Conservation (phyloP, 495 filamentous ascomycete genomes). For the Hypoxylon intermedium region DNA sequence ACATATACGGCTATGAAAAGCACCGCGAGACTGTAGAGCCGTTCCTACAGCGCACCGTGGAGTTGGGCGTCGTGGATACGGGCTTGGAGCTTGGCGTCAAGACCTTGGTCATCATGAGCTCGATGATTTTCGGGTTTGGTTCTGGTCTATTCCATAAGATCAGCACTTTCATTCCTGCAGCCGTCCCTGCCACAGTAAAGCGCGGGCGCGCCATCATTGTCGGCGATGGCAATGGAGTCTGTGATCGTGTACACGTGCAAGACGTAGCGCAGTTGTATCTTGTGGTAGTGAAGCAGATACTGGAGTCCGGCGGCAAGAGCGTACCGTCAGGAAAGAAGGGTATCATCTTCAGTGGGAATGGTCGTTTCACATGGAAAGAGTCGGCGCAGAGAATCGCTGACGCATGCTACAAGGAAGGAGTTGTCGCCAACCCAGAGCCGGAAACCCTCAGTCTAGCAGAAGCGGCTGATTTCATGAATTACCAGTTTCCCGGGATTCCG, state of each 20-base stretch:
- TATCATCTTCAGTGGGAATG: slow-evolving; percentile 55
- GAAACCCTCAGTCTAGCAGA: slow-evolving; percentile 46
- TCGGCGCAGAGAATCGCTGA: slow-evolving; percentile 47
- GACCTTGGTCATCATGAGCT: slow-evolving; percentile 57
- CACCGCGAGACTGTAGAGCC: slow-evolving; percentile 42
- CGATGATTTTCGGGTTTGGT: slow-evolving; percentile 53
- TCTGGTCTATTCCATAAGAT: slow-evolving; percentile 51
- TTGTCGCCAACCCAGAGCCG: slow-evolving; percentile 41
- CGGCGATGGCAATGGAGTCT: slow-evolving; percentile 51
- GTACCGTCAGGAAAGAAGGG: slow-evolving; percentile 53
- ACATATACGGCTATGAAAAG: slow-evolving; percentile 53
- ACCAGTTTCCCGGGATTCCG: too few species aligned
- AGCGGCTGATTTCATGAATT: too few species aligned
- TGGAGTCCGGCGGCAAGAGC: slow-evolving; percentile 42
- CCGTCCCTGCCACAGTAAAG: slow-evolving; percentile 37
- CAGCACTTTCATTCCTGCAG: slow-evolving; percentile 50
- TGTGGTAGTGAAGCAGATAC: slow-evolving; percentile 34
- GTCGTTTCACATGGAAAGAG: slow-evolving; percentile 50
- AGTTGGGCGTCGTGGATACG: slow-evolving; percentile 52
- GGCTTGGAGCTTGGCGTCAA: slow-evolving; percentile 49
- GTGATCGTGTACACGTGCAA: slow-evolving; percentile 57
- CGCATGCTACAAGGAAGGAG: slow-evolving; percentile 42
- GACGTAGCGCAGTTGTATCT: slow-evolving; percentile 55
- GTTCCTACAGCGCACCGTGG: slow-evolving; percentile 55
- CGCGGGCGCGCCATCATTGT: slow-evolving; percentile 42